Evolutionary conservation across 129 eudicot genomes (phyloP).

Genomic region (Tagetes patula): DNA sequence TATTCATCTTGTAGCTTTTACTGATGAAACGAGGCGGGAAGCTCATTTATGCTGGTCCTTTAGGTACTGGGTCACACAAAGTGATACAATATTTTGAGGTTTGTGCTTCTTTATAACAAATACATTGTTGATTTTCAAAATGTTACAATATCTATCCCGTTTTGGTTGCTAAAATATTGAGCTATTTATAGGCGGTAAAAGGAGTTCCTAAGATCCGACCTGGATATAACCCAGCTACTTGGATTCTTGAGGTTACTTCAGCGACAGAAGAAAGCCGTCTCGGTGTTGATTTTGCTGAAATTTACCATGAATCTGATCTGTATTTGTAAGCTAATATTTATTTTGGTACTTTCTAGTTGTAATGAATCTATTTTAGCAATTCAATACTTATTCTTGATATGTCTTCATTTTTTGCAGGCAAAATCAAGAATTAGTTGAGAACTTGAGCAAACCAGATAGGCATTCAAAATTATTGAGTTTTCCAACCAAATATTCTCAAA

Average conservation of each 20-base stretch:
- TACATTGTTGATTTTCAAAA: not conserved
- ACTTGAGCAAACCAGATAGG: constrained; percentile 62
- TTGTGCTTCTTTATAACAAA: constrained; percentile 19
- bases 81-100: constrained; percentile 78
- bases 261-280: constrained; percentile 66
- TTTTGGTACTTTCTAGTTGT: not conserved
- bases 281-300: constrained; percentile 52
- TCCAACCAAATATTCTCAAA: constrained; percentile 70
- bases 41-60: constrained; percentile 88
- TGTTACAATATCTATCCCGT: not conserved
- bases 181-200: constrained; percentile 40
- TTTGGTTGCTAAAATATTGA: constrained; percentile 2
- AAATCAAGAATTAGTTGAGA: constrained; percentile 59
- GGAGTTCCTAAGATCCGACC: constrained; percentile 55
- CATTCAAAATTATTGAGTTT: constrained; percentile 52
- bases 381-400: not conserved
- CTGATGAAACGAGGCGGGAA: constrained; percentile 88
- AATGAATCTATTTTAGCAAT: not conserved
- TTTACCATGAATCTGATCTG: constrained; percentile 51
- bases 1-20: constrained; percentile 47
- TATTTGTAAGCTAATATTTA: constrained; percentile 39
- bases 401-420: constrained; percentile 42
- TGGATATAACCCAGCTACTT: constrained; percentile 71
- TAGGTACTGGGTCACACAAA: constrained; percentile 65
- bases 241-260: constrained; percentile 70